phyloP scores from a whole-genome alignment of 805 yeast species.

The Candida chauliodis region DNA sequence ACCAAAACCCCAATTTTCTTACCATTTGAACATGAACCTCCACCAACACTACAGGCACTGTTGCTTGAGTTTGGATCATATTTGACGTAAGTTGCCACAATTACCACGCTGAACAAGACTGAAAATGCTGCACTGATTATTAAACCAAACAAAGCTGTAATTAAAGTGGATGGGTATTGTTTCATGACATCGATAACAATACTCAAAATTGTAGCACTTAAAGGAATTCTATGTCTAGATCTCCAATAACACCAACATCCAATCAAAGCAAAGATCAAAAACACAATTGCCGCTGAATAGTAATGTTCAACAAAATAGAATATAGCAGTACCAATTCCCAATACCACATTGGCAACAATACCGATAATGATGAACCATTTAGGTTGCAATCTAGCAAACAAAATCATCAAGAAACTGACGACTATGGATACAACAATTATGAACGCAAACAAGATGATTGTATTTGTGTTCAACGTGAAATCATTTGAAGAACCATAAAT shows the following conservation, averaged over 20 bases:
- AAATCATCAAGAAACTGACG: conserved; percentile 52
- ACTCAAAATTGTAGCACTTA: conserved; percentile 65
- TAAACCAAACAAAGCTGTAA: conserved; percentile 60
- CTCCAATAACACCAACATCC: conserved; percentile 73
- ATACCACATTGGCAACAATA: conserved; percentile 58
- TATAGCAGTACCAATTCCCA: conserved; percentile 75
- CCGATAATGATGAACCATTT: conserved; percentile 65
- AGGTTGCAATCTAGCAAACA: conserved; percentile 64
- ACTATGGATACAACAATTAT: conserved; percentile 58
- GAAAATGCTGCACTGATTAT: conserved; percentile 60
- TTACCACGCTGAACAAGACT: conserved; percentile 59
- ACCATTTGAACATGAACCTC: conserved; percentile 47
- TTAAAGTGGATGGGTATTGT: conserved; percentile 63
- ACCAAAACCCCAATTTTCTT: conserved; percentile 69
- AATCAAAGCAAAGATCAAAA: conserved; percentile 59
- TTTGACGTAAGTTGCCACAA: conserved; percentile 76
- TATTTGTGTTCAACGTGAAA: conserved; percentile 72
- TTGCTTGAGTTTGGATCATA: conserved; percentile 56
- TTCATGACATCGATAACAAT: conserved; percentile 77
- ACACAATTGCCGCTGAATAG: conserved; percentile 79
- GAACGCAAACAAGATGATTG: conserved; percentile 67
- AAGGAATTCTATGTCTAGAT: conserved; percentile 67
- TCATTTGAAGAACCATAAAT: conserved; percentile 51
- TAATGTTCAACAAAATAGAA: conserved; percentile 64
- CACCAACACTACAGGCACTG: conserved; percentile 55